Conservation (phyloP, 176 grass and related monocot genomes). For the Pontederia paniculata region DNA sequence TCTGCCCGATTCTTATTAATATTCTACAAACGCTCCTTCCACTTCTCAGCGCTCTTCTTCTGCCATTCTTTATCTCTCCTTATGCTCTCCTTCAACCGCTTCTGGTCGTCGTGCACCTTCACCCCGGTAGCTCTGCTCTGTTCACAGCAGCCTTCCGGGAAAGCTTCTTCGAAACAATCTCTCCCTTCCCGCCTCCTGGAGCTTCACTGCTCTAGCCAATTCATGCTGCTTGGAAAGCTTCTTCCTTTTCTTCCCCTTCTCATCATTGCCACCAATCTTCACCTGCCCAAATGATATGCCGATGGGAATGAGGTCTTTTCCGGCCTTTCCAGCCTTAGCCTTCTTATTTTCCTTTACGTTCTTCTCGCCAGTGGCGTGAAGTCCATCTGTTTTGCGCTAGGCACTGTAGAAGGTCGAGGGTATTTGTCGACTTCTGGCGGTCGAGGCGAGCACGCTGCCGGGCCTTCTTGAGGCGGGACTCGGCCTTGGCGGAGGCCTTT, state of each 20-base stretch:
- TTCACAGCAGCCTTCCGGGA: slow-evolving; percentile 63
- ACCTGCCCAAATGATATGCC: slow-evolving; percentile 64
- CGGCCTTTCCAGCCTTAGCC: slow-evolving; percentile 6
- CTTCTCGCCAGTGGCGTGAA: slow-evolving; percentile 32
- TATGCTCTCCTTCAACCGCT: slow-evolving; percentile 65
- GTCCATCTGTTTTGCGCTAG: slow-evolving; percentile 43
- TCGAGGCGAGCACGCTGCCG: slow-evolving; percentile 56
- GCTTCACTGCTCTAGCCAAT: slow-evolving; percentile 49
- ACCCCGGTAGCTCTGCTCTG: slow-evolving; percentile 53
- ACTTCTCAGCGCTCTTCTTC: slow-evolving; percentile 41
- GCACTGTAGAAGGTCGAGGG: slow-evolving; percentile 56
- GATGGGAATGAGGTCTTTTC: not conserved
- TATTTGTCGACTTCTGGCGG: slow-evolving; percentile 33
- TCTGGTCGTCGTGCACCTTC: slow-evolving; percentile 81
- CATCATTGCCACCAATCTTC: slow-evolving; percentile 18
- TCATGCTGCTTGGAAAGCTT: slow-evolving; percentile 57
- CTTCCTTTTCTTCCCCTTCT: slow-evolving; percentile 61
- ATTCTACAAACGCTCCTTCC: slow-evolving; percentile 52
- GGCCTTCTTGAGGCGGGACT: slow-evolving; percentile 65
- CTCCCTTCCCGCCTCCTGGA: slow-evolving; percentile 50
- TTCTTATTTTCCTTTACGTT: slow-evolving; percentile 30
- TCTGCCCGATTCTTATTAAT: slow-evolving; percentile 31
- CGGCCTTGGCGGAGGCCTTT: slow-evolving; percentile 52
- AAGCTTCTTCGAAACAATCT: slow-evolving; percentile 19
- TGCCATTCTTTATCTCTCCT: slow-evolving; percentile 65